Conservation (phyloP, 495 filamentous ascomycete genomes). For the Neurospora sp. region DNA sequence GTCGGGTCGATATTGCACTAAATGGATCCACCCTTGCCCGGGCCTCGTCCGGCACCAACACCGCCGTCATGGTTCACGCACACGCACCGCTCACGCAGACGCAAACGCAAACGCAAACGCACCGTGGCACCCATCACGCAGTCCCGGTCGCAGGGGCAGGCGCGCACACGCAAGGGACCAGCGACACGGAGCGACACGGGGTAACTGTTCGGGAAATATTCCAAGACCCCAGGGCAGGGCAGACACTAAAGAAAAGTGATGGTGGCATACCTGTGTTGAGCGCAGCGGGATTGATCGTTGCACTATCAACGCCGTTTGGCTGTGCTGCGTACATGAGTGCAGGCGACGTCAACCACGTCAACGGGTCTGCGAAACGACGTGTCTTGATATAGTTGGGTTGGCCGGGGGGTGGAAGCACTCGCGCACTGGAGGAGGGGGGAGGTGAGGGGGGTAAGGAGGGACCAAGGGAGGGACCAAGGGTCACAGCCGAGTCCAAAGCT, state of each 20-base stretch:
- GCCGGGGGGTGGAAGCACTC: slow-evolving; percentile 9
- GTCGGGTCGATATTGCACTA: neutral
- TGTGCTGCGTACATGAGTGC: slow-evolving; percentile 45
- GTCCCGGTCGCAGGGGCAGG: neutral
- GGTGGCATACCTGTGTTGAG: slow-evolving; percentile 41
- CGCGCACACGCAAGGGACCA: slow-evolving; percentile 1
- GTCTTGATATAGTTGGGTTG: slow-evolving; percentile 48
- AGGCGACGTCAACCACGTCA: slow-evolving; percentile 30
- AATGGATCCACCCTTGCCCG: neutral
- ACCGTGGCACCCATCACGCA: neutral
- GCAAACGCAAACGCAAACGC: neutral
- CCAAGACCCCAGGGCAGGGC: neutral
- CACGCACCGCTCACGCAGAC: neutral
- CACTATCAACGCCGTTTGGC: slow-evolving; percentile 46
- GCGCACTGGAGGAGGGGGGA: slow-evolving; percentile 11
- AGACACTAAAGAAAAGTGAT: slow-evolving; percentile 4
- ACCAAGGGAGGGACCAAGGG: neutral
- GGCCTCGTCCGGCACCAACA: neutral
- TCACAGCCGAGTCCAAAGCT: slow-evolving; percentile 19
- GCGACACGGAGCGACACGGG: neutral
- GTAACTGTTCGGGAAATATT: slow-evolving; percentile 5
- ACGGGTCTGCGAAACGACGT: slow-evolving; percentile 42
- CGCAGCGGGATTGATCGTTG: slow-evolving; percentile 45
- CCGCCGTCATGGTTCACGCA: neutral
- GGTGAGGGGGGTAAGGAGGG: neutral